A percentile compares a stretch with the other conserved stretches of the same genome.
Conservation (phyloP, 257 asterid species). For the Vinca minor region DNA sequence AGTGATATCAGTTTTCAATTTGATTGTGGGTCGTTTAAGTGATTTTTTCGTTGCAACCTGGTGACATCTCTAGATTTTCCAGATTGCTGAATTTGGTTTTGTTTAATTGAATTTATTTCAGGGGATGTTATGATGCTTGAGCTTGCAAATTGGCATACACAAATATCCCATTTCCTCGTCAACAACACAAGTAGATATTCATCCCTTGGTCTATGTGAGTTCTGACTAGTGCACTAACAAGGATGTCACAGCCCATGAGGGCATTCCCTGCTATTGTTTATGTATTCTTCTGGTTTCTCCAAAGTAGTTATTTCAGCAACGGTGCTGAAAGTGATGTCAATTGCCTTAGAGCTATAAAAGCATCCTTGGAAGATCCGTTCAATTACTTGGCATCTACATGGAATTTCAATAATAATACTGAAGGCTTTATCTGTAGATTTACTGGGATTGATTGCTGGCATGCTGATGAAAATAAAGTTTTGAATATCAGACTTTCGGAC, state of each 20-base stretch:
- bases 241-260: conserved; percentile 22
- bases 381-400: conserved; percentile 38
- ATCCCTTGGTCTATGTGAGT: conserved; percentile 4
- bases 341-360: conserved; percentile 46
- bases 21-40: not conserved
- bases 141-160: too few species aligned
- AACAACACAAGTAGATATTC: not conserved
- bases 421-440: conserved; percentile 58
- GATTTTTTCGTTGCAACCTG: not conserved
- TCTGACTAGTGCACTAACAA: conserved; percentile 17
- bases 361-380: conserved; percentile 51
- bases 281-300: conserved; percentile 36
- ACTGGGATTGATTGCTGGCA: conserved; percentile 79
- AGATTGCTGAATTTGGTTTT: conserved; percentile 9
- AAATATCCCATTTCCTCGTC: conserved; percentile 2
- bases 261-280: conserved; percentile 22
- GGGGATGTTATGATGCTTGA: conserved; percentile 17
- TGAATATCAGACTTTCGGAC: conserved; percentile 44
- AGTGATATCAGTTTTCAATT: not conserved
- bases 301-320: conserved; percentile 19
- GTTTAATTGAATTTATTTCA: conserved; percentile 9
- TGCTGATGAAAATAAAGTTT: conserved; percentile 49
- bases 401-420: conserved; percentile 47
- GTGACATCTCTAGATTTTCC: not conserved
- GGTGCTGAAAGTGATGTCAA: conserved; percentile 47